Evolutionary conservation across 192 early-diverging fungal genomes (phyloP).

Genomic region (Coemansia sp.): DNA sequence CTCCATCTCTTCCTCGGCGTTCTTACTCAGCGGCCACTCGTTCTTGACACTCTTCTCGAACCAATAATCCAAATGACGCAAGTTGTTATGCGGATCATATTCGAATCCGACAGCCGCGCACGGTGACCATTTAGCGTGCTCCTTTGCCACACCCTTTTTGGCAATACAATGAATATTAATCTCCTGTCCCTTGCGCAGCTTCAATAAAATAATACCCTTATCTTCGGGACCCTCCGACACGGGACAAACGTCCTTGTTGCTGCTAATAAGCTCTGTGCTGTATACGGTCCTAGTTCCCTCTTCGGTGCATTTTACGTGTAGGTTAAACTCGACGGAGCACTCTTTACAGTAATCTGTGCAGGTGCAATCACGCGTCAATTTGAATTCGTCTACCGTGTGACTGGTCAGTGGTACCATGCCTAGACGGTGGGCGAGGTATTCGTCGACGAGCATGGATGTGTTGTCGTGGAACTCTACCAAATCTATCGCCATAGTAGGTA

Average conservation of each 20-base stretch:
- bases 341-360: slow-evolving; percentile 82
- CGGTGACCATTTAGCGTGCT: slow-evolving; percentile 98
- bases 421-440: slow-evolving; percentile 93
- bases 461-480: slow-evolving; percentile 94
- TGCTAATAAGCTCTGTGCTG: slow-evolving; percentile 77
- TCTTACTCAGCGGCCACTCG: slow-evolving; percentile 82
- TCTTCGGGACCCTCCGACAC: slow-evolving; percentile 69
- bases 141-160: slow-evolving; percentile 97
- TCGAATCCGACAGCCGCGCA: slow-evolving; percentile 89
- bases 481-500: slow-evolving; percentile 98
- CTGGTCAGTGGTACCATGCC: slow-evolving; percentile 92
- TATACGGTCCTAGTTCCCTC: slow-evolving; percentile 82
- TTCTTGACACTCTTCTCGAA: slow-evolving; percentile 79
- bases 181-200: slow-evolving; percentile 92
- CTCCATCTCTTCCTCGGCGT: slow-evolving; percentile 64
- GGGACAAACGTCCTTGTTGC: slow-evolving; percentile 70
- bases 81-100: slow-evolving; percentile 95
- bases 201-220: slow-evolving; percentile 80
- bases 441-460: slow-evolving; percentile 92
- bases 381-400: slow-evolving; percentile 74
- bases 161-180: slow-evolving; percentile 88
- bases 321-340: slow-evolving; percentile 88
- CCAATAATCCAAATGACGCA: slow-evolving; percentile 93
- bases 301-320: slow-evolving; percentile 83
- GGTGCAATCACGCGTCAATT: slow-evolving; percentile 80